phyloP scores from a whole-genome alignment of 2,329 filamentous ascomycete genomes.

The Ophiostoma sp. region DNA sequence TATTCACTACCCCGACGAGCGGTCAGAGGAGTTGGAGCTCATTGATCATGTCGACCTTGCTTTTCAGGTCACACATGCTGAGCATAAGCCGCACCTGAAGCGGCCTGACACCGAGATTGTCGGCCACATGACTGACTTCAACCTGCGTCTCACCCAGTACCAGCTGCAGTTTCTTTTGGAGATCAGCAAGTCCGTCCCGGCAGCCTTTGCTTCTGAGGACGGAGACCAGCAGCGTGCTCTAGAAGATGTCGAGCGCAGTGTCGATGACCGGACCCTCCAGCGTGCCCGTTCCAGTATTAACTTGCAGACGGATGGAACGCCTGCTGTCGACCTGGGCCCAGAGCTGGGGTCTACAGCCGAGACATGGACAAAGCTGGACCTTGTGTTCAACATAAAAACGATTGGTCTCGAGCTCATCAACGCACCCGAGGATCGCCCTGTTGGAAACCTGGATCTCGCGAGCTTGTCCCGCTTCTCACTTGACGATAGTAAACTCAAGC shows the following conservation, averaged over 20 bases:
- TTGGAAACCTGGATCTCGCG: conserved; percentile 70
- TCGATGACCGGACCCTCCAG: conserved; percentile 54
- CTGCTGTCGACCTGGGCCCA: conserved; percentile 52
- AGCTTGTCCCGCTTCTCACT: conserved; percentile 92
- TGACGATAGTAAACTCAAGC: conserved; percentile 85
- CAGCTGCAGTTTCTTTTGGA: conserved; percentile 87
- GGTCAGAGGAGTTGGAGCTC: conserved; percentile 83
- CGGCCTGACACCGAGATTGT: conserved; percentile 88
- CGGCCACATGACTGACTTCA: conserved; percentile 88
- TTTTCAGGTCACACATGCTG: conserved; percentile 86
- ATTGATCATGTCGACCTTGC: conserved; percentile 95
- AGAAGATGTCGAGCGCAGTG: conserved; percentile 63
- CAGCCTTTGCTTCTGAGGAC: conserved; percentile 59
- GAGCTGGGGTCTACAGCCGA: conserved; percentile 65
- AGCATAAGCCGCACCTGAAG: conserved; percentile 70
- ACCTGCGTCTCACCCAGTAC: conserved; percentile 80
- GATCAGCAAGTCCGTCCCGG: conserved; percentile 79
- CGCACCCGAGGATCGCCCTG: conserved; percentile 67
- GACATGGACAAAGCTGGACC: conserved; percentile 87
- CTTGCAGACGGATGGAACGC: conserved; percentile 1
- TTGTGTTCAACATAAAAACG: conserved; percentile 82
- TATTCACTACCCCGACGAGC: conserved; percentile 69
- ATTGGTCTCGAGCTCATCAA: conserved; percentile 84
- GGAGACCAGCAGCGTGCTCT: conserved; percentile 66
- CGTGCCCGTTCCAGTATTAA: conserved; percentile 43